A percentile compares a stretch with the other conserved stretches of the same genome.
Evolutionary conservation across 805 yeast genomes (phyloP).

Genomic region (Zygosaccharomyces bisporus): DNA sequence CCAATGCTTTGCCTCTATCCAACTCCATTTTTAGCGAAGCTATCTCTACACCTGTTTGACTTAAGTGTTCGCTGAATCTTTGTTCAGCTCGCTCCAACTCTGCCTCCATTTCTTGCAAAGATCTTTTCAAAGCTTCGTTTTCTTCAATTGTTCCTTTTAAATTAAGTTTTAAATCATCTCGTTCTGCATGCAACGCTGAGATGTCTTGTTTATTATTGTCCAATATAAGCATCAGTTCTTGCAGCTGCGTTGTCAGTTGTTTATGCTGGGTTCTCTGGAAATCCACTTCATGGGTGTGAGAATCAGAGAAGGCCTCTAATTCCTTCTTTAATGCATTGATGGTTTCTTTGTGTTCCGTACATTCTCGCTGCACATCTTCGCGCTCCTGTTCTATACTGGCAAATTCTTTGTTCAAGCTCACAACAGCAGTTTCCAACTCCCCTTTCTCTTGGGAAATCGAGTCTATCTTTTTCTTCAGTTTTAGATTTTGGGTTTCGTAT

Average conservation of each 20-base stretch:
- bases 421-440: conserved; percentile 34
- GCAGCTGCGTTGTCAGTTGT: conserved; percentile 27
- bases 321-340: conserved; percentile 39
- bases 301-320: conserved; percentile 38
- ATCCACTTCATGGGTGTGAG: conserved; percentile 38
- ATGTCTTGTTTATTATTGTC: conserved; percentile 36
- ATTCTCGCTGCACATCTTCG: conserved; percentile 48
- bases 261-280: conserved; percentile 18
- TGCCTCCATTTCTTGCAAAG: conserved; percentile 39
- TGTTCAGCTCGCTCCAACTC: conserved; percentile 29
- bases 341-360: conserved; percentile 45
- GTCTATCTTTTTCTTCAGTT: conserved; percentile 36
- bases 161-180: conserved; percentile 36
- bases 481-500: conserved; percentile 42
- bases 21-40: conserved; percentile 30
- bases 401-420: conserved; percentile 41
- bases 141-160: conserved; percentile 14
- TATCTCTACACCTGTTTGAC: conserved; percentile 28
- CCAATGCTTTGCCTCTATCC: conserved; percentile 22
- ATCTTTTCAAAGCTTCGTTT: conserved; percentile 17
- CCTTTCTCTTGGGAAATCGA: conserved; percentile 34
- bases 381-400: conserved; percentile 50
- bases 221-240: conserved; percentile 40
- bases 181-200: conserved; percentile 36
- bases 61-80: conserved; percentile 21